These are phyloP conservation scores for Porcisia deanei DNA, from an alignment of 208 protist genomes.

Conservation along the genomic window DNA sequence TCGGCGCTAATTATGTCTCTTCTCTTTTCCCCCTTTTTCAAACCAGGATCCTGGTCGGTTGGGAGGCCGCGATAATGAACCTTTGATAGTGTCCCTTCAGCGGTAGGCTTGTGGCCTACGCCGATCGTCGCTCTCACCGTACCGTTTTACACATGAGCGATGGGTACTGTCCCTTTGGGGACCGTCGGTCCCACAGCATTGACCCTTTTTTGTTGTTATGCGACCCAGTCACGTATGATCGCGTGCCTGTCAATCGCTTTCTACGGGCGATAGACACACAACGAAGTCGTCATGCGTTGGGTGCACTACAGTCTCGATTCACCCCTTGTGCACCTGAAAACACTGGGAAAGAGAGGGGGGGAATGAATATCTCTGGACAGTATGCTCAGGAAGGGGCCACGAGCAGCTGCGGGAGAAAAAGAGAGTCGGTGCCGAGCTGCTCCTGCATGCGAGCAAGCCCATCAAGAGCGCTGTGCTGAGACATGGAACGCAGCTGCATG, in stretches of 20 bases:
- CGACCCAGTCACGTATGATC: too few relatives aligned
- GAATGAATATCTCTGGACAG: background rate
- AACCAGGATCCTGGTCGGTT: too few relatives aligned
- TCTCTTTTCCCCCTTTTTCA: too few relatives aligned
- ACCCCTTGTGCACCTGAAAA: background rate
- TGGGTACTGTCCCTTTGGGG: background rate
- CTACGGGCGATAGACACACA: too few relatives aligned
- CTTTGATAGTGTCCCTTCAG: too few relatives aligned
- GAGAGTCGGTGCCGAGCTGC: constrained; percentile 40
- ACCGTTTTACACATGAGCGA: background rate
- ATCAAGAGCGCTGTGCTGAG: constrained; percentile 48
- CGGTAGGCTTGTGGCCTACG: too few relatives aligned
- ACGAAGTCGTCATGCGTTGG: too few relatives aligned
- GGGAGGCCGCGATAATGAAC: too few relatives aligned
- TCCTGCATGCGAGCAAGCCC: constrained; percentile 50
- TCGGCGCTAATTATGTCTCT: too few relatives aligned
- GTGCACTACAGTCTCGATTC: background rate
- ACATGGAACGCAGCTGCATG: constrained; percentile 50
- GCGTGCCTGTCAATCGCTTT: too few relatives aligned
- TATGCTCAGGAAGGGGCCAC: constrained; percentile 26
- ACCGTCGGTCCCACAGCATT: background rate
- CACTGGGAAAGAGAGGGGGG: background rate
- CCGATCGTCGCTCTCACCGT: background rate
- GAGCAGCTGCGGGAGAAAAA: constrained; percentile 63
- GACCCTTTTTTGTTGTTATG: background rate